phyloP scores from a whole-genome alignment of 495 filamentous ascomycete genomes.

The Lepidopterella palustris region DNA sequence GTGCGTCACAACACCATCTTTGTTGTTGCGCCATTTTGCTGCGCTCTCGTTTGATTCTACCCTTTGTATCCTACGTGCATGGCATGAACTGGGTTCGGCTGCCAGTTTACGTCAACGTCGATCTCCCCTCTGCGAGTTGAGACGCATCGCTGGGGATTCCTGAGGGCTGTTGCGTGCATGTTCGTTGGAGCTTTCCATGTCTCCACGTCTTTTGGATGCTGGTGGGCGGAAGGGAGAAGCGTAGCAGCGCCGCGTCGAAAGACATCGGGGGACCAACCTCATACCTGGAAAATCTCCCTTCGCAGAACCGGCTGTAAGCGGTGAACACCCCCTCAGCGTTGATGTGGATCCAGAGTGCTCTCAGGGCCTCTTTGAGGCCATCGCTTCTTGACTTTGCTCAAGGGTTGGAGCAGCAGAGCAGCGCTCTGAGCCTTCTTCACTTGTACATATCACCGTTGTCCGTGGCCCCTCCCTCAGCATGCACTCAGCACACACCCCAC shows the following conservation, averaged over 20 bases:
- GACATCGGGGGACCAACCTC: not conserved
- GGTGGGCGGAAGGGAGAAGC: not conserved
- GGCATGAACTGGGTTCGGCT: no score
- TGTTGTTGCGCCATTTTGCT: no score
- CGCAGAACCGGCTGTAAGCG: not conserved
- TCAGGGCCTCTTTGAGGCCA: not conserved
- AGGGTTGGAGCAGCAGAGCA: no score
- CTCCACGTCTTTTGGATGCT: not conserved
- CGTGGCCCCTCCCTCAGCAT: not conserved
- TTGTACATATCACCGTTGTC: not conserved
- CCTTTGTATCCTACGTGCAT: no score
- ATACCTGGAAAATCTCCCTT: not conserved
- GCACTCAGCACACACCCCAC: no score
- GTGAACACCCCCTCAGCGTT: not conserved
- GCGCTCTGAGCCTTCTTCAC: not conserved
- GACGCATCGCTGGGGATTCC: no score
- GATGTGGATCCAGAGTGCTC: not conserved
- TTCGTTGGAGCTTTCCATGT: not conserved
- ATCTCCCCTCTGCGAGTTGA: no score
- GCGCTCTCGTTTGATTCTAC: no score
- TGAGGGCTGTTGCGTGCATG: no score
- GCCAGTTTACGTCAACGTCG: no score
- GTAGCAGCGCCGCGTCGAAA: not conserved
- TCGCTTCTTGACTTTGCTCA: not conserved
- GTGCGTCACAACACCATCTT: no score